phyloP scores from a whole-genome alignment of 495 filamentous ascomycete species.

The Neurospora tetrasperma region DNA sequence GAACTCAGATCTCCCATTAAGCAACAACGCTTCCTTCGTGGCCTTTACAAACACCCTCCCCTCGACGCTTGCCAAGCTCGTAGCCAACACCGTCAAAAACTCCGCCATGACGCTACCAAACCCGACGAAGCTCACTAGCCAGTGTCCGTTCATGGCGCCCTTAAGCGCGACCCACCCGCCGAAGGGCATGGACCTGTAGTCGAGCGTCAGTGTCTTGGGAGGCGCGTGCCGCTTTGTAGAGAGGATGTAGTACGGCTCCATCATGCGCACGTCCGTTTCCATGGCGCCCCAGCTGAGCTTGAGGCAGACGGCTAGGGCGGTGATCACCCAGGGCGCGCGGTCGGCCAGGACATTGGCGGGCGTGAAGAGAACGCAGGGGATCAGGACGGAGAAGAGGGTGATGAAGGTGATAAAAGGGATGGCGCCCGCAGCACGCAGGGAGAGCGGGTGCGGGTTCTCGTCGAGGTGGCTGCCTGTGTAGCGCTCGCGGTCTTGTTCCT shows the following conservation, averaged over 20 bases:
- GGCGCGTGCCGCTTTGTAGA: conserved; percentile 48
- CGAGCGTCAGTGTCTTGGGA: conserved; percentile 52
- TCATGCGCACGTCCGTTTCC: conserved; percentile 62
- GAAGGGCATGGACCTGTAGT: conserved; percentile 62
- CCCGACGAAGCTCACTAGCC: conserved; percentile 50
- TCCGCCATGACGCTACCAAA: conserved; percentile 55
- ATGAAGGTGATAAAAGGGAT: conserved; percentile 43
- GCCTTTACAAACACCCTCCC: conserved; percentile 41
- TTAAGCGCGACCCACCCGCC: conserved; percentile 47
- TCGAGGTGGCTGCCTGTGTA: conserved; percentile 32
- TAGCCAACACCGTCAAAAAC: conserved; percentile 56
- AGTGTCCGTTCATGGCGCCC: conserved; percentile 52
- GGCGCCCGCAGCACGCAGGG: conserved; percentile 49
- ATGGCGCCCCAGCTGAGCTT: conserved; percentile 59
- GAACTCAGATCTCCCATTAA: conserved; percentile 4
- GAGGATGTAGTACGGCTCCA: conserved; percentile 65
- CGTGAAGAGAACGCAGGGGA: conserved; percentile 50
- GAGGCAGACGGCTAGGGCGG: conserved; percentile 49
- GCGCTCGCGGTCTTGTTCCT: conserved; percentile 20
- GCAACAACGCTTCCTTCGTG: neutral
- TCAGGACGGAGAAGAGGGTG: conserved; percentile 39
- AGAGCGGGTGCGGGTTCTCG: conserved; percentile 57
- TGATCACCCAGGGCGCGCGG: conserved; percentile 54
- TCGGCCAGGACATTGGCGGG: conserved; percentile 43
- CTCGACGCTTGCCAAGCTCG: conserved; percentile 48